Conservation (phyloP, 306 rosid species). For the Malus orientalis region DNA sequence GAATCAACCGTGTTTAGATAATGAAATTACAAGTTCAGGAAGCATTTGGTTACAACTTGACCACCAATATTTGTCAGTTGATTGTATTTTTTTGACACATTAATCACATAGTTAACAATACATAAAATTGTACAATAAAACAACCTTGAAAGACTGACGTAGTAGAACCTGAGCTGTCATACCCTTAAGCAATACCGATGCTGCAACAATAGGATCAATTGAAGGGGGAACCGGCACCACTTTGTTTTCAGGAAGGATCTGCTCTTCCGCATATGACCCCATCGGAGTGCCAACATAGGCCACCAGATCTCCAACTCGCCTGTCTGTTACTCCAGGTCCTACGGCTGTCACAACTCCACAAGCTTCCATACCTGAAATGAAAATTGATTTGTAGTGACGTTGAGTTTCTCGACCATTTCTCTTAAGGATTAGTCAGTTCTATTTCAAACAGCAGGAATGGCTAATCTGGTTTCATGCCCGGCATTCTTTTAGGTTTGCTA, state of each 20-base stretch:
- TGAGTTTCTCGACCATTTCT: no score
- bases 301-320: conserved; percentile 72
- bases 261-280: conserved; percentile 96
- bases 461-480: no score
- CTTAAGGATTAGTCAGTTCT: no score
- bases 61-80: no score
- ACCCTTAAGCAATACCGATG: conserved; percentile 72
- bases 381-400: not conserved
- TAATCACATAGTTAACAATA: no score
- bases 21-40: not conserved
- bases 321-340: conserved; percentile 68
- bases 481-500: no score
- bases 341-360: conserved; percentile 80
- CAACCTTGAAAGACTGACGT: conserved; percentile 71
- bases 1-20: not conserved
- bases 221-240: conserved; percentile 79
- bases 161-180: conserved; percentile 69
- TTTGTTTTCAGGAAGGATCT: conserved; percentile 71
- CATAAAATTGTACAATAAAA: not conserved
- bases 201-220: conserved; percentile 57
- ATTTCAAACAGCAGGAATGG: no score
- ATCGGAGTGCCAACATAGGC: conserved; percentile 67
- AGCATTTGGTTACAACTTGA: not conserved
- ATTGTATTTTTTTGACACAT: no score
- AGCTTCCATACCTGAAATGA: conserved; percentile 69